phyloP scores from a whole-genome alignment of 768 basidiomycete genomes.

The Calocera cornea region DNA sequence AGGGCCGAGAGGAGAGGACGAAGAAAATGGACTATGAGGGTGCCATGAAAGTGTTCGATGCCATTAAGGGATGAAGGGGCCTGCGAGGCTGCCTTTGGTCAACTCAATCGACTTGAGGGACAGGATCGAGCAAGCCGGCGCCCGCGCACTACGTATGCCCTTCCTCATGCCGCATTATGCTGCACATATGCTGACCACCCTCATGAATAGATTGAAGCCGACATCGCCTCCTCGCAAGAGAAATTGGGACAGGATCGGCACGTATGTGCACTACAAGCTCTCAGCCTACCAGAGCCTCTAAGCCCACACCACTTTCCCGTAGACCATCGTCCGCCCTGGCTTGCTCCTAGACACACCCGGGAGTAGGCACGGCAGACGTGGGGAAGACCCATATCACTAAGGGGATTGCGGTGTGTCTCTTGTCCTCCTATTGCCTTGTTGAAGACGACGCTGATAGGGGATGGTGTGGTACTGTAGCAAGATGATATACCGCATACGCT shows the following conservation, averaged over 20 bases:
- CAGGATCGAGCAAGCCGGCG: slow-evolving; percentile 31
- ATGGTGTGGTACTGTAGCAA: slow-evolving; percentile 31
- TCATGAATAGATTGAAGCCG: slow-evolving; percentile 34
- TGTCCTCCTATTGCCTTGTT: neutral
- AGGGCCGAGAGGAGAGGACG: slow-evolving; percentile 36
- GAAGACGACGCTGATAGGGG: neutral
- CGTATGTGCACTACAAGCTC: slow-evolving; percentile 32
- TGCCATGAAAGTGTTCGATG: slow-evolving; percentile 56
- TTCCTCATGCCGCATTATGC: neutral
- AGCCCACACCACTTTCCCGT: slow-evolving; percentile 42
- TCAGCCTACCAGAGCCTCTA: slow-evolving; percentile 32
- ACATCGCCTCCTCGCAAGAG: slow-evolving; percentile 32
- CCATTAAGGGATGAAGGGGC: slow-evolving; percentile 37
- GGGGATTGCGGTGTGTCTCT: slow-evolving; percentile 35
- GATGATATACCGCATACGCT: slow-evolving; percentile 45
- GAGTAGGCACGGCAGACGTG: slow-evolving; percentile 36
- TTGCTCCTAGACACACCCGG: slow-evolving; percentile 38
- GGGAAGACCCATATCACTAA: slow-evolving; percentile 40
- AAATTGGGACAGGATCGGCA: slow-evolving; percentile 32
- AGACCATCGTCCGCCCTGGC: slow-evolving; percentile 56
- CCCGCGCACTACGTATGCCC: slow-evolving; percentile 43
- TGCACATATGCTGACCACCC: neutral
- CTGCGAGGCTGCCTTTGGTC: slow-evolving; percentile 44
- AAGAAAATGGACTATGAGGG: slow-evolving; percentile 47
- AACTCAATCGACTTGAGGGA: slow-evolving; percentile 46